Percentiles rank a stretch among this genome's conserved stretches.
These are phyloP conservation scores for Ceriops tagal DNA, from an alignment of 345 rosid species.

Conservation along the genomic window DNA sequence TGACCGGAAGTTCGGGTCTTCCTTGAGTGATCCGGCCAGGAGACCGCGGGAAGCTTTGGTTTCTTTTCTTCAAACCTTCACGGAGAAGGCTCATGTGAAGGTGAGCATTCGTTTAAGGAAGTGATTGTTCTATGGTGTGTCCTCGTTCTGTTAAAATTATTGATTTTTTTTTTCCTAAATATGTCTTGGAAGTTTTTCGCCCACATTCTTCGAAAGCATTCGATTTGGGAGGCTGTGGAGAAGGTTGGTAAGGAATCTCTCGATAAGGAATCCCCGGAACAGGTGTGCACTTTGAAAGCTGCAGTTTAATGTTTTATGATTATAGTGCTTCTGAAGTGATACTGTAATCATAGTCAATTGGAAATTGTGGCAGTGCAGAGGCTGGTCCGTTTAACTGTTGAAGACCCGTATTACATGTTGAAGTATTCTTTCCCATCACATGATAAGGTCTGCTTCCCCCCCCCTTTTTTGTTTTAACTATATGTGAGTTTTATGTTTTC, in stretches of 20 bases:
- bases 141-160: not conserved
- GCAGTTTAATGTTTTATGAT: not conserved
- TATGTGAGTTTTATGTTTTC: not conserved
- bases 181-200: conserved; percentile 36
- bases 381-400: conserved; percentile 64
- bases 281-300: conserved; percentile 45
- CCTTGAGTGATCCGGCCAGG: conserved; percentile 68
- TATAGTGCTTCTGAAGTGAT: not conserved
- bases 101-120: conserved; percentile 21
- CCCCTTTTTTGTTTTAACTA: not conserved
- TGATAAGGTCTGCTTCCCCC: conserved; percentile 48
- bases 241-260: conserved; percentile 35
- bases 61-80: conserved; percentile 59
- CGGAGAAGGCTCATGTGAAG: conserved; percentile 43
- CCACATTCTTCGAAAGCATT: conserved; percentile 38
- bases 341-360: conserved; percentile 22
- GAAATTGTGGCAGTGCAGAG: conserved; percentile 61
- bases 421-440: conserved; percentile 57
- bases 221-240: conserved; percentile 40
- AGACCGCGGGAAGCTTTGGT: conserved; percentile 48
- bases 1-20: conserved; percentile 54
- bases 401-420: conserved; percentile 43
- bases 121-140: not conserved
- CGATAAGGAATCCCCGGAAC: conserved; percentile 51
- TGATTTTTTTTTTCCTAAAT: conserved; percentile 6